phyloP scores from a whole-genome alignment of 164 flowering plant genomes.

The Vitis rupestris region DNA sequence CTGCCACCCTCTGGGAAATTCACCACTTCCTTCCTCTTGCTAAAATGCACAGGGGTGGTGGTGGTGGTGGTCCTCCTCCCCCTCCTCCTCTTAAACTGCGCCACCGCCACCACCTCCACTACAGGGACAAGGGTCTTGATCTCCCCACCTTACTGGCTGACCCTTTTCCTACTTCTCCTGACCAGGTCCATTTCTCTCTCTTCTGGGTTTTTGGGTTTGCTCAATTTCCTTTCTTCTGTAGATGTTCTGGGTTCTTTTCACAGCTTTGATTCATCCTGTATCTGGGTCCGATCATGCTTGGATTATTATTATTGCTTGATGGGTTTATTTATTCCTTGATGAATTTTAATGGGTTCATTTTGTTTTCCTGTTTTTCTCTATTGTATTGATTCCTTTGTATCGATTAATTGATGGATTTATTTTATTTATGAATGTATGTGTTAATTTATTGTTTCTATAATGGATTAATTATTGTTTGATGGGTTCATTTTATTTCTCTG shows the following conservation, averaged over 20 bases:
- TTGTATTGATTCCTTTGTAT: too few relatives aligned
- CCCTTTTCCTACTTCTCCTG: constrained; percentile 49
- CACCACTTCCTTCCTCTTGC: constrained; percentile 23
- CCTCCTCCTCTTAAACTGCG: constrained; percentile 20
- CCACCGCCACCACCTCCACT: constrained; percentile 32
- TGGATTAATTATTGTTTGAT: too few relatives aligned
- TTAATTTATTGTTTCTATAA: too few relatives aligned
- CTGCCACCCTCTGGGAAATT: constrained; percentile 78
- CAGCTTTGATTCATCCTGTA: not conserved
- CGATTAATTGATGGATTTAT: too few relatives aligned
- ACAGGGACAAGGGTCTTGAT: constrained; percentile 36
- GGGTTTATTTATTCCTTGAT: too few relatives aligned
- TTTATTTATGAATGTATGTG: too few relatives aligned
- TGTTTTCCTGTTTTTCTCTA: too few relatives aligned
- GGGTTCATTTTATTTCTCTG: too few relatives aligned
- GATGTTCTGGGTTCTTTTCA: not conserved
- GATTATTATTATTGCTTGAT: too few relatives aligned
- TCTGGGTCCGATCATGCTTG: too few relatives aligned
- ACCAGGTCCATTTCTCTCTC: constrained; percentile 23
- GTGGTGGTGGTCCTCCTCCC: constrained; percentile 3
- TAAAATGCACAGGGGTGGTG: constrained; percentile 39
- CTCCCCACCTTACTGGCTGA: constrained; percentile 36
- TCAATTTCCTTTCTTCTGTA: not conserved
- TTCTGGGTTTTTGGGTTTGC: not conserved
- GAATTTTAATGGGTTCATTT: too few relatives aligned